Conservation (phyloP, 2,329 filamentous ascomycete species). For the Aspergillus fumigatiaffinis region DNA sequence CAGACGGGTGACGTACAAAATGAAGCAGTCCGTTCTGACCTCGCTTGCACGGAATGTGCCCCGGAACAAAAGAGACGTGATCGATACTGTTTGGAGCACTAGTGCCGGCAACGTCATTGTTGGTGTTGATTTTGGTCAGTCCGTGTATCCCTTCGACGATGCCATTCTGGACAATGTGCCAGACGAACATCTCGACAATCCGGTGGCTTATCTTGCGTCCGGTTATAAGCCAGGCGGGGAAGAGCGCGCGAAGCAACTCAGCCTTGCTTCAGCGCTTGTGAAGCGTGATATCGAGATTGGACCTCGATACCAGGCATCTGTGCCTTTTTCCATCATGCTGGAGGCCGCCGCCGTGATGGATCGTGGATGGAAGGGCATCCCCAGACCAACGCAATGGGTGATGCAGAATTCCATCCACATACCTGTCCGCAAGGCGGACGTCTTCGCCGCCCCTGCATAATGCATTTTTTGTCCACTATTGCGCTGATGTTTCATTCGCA, state of each 20-base stretch:
- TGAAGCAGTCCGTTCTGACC: constrained; percentile 29
- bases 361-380: constrained; percentile 24
- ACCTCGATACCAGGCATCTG: constrained; percentile 17
- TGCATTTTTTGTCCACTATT: not conserved
- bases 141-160: constrained; percentile 7
- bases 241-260: constrained; percentile 24
- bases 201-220: constrained; percentile 21
- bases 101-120: constrained; percentile 32
- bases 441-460: not conserved
- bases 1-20: constrained; percentile 27
- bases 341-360: constrained; percentile 34
- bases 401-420: constrained; percentile 33
- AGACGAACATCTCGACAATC: constrained; percentile 22
- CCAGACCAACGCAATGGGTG: constrained; percentile 26
- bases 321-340: constrained; percentile 30
- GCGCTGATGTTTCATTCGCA: not conserved
- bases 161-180: constrained; percentile 20
- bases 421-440: constrained; percentile 16
- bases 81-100: constrained; percentile 17
- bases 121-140: constrained; percentile 24
- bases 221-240: constrained; percentile 14
- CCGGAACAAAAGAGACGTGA: constrained; percentile 5
- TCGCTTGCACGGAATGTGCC: constrained; percentile 28
- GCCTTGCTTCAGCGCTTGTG: constrained; percentile 24
- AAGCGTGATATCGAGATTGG: constrained; percentile 27